Conservation (phyloP, 2,329 filamentous ascomycete genomes). For the Nannizziopsis barbatae region DNA sequence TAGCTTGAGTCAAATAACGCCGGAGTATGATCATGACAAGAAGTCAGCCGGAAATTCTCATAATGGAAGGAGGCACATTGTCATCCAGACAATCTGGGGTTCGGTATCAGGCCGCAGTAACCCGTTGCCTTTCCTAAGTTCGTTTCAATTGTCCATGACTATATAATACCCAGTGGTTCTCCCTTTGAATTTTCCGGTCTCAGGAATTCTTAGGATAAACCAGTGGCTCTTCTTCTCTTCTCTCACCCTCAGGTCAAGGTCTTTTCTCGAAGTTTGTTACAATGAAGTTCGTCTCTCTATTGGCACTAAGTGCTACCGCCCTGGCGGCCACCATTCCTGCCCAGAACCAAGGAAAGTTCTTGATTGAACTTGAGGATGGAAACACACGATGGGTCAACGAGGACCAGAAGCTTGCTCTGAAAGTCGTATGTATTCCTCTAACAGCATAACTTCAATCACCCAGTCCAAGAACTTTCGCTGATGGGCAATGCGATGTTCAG, state of each 20-base stretch:
- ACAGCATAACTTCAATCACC: not conserved
- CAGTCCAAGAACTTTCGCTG: not conserved
- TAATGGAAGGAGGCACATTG: not conserved
- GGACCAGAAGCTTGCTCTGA: constrained; percentile 87
- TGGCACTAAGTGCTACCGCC: constrained; percentile 26
- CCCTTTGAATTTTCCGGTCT: not conserved
- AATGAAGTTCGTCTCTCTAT: constrained; percentile 29
- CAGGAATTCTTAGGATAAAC: not conserved
- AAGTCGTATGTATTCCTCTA: constrained; percentile 48
- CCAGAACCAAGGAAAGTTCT: constrained; percentile 41
- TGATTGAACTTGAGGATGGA: constrained; percentile 73
- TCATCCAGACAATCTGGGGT: not conserved
- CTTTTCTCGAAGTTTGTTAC: not conserved
- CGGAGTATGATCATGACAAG: not conserved
- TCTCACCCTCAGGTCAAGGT: not conserved
- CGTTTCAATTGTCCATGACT: not conserved
- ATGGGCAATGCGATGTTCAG: constrained; percentile 35
- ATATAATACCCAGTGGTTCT: constrained; percentile 1
- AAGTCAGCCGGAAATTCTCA: constrained; percentile 1
- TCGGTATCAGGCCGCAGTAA: constrained; percentile 1
- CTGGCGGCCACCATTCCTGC: constrained; percentile 26
- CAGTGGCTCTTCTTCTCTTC: not conserved
- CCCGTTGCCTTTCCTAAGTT: constrained; percentile 1
- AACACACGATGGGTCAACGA: constrained; percentile 80
- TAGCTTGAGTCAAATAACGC: not conserved